Conservation (phyloP, 2,329 filamentous ascomycete species). For the Rhytidhysteron rufulum region DNA sequence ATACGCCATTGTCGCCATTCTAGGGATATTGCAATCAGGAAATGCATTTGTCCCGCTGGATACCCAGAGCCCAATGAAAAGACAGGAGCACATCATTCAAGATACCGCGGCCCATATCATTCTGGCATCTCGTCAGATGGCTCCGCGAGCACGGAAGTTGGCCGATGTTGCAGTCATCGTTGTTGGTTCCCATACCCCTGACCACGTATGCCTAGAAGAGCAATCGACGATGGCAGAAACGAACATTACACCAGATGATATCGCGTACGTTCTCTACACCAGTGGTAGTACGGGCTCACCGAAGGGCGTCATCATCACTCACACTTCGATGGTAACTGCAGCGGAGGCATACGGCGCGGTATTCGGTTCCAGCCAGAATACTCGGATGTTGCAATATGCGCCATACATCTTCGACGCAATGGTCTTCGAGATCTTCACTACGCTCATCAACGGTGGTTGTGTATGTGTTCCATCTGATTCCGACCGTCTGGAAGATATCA, state of each 20-base stretch:
- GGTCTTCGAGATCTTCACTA: slow-evolving; percentile 6
- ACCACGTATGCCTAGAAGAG: not conserved
- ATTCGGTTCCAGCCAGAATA: slow-evolving; percentile 3
- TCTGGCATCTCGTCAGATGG: not conserved
- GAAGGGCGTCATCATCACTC: slow-evolving; percentile 3
- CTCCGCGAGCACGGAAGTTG: not conserved
- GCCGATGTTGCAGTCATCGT: not conserved
- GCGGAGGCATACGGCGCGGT: slow-evolving; percentile 5
- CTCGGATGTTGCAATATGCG: slow-evolving; percentile 6
- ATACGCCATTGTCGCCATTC: slow-evolving; percentile 22
- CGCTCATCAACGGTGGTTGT: slow-evolving; percentile 4
- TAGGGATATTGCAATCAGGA: slow-evolving; percentile 14
- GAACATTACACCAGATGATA: not conserved
- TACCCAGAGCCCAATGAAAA: slow-evolving; percentile 19
- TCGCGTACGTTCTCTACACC: slow-evolving; percentile 2
- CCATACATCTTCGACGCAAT: slow-evolving; percentile 7
- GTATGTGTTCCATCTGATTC: slow-evolving; percentile 25
- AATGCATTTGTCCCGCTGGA: slow-evolving; percentile 21
- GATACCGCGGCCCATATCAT: not conserved
- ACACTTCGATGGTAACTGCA: slow-evolving; percentile 9
- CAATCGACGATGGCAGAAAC: not conserved
- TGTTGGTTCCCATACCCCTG: not conserved
- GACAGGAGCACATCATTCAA: slow-evolving; percentile 26
- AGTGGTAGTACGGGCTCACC: slow-evolving; percentile 2
- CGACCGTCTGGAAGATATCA: slow-evolving; percentile 38